Conservation (phyloP, 2,329 filamentous ascomycete species). For the Colletotrichum costaricense region DNA sequence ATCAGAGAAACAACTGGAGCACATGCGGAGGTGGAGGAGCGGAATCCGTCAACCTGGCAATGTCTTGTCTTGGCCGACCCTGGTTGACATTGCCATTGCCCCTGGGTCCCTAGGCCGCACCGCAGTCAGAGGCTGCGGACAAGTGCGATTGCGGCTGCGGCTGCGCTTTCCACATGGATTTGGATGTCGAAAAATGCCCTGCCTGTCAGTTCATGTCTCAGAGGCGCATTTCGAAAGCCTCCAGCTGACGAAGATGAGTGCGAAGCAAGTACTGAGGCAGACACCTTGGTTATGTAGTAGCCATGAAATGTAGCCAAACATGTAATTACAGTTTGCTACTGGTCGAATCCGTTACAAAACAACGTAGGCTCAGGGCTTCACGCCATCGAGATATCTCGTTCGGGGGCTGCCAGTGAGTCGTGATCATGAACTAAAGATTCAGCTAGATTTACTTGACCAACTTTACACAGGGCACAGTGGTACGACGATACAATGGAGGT, state of each 20-base stretch:
- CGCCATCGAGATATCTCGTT: background rate
- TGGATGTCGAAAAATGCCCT: background rate
- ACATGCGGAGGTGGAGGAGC: conserved; percentile 11
- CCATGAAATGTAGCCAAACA: background rate
- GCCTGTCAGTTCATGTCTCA: background rate
- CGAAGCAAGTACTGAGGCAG: background rate
- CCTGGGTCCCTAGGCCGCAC: background rate
- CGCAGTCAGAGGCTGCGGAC: conserved; percentile 5
- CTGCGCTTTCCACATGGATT: conserved; percentile 6
- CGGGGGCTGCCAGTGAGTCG: background rate
- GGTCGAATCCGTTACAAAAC: background rate
- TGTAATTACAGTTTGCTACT: background rate
- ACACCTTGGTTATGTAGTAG: too few relatives aligned
- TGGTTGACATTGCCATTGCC: background rate
- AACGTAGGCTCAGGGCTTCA: background rate
- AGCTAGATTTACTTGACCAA: background rate
- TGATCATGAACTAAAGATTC: background rate
- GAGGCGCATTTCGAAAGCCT: background rate
- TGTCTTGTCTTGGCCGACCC: background rate
- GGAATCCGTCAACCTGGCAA: background rate
- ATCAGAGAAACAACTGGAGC: background rate
- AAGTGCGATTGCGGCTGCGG: conserved; percentile 15
- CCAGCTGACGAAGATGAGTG: background rate
- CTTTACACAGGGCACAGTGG: conserved; percentile 1
- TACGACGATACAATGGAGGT: background rate